These are phyloP conservation scores for Pythium dissotocum DNA, from an alignment of 352 stramenopile species.

Conservation along the genomic window DNA sequence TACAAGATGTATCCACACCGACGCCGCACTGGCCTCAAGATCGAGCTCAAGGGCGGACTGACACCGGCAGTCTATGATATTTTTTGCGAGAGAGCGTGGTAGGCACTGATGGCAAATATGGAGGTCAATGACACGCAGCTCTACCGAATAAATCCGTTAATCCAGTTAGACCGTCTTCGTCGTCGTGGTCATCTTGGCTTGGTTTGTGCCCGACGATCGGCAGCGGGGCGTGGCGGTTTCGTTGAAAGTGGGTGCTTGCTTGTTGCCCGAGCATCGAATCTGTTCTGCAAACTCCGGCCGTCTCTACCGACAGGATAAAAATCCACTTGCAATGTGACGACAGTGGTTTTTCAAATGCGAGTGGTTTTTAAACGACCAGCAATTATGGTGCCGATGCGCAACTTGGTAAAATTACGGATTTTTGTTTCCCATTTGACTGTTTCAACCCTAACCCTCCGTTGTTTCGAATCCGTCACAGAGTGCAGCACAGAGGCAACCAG, in stretches of 20 bases:
- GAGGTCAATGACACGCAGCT: not conserved
- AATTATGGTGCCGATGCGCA: conserved; percentile 19
- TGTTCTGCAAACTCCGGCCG: not conserved
- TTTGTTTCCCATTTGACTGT: conserved; percentile 8
- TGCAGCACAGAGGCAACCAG: not conserved
- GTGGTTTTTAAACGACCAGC: not conserved
- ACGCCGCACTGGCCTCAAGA: conserved; percentile 4
- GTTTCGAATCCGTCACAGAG: conserved; percentile 11
- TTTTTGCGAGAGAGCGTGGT: not conserved
- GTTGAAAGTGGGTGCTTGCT: not conserved
- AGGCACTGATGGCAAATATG: not conserved
- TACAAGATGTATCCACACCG: not conserved
- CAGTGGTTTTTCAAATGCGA: not conserved
- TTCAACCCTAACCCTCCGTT: conserved; percentile 28
- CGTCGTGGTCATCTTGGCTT: not conserved
- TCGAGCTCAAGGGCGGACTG: not conserved
- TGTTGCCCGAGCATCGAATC: not conserved
- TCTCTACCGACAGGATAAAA: not conserved
- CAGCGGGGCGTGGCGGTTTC: not conserved
- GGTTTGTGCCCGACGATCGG: not conserved
- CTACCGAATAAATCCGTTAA: too few relatives aligned
- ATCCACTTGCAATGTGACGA: conserved; percentile 17
- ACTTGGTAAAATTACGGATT: conserved; percentile 11
- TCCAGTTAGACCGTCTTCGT: not conserved
- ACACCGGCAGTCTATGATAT: not conserved